Base-by-base conservation (phyloP, 2,329 filamentous ascomycete species). In the Penicillium sp. region DNA sequence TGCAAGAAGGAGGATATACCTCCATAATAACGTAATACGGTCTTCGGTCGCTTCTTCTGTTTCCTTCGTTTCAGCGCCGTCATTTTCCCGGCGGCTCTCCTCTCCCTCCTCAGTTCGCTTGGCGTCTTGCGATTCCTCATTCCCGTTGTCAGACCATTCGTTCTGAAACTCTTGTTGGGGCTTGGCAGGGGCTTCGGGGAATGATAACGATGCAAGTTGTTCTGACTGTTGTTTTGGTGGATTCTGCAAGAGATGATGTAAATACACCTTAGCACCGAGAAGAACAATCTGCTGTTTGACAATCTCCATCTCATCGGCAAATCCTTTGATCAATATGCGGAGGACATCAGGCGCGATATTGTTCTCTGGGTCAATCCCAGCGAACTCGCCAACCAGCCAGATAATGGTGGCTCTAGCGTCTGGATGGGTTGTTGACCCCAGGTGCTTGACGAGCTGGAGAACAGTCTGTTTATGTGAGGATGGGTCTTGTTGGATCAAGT, bases 311-410 rank as follows among this genome's bases (percentile, higher is more conserved):
- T 99, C 94, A 58, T 86, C 85, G 1, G 86, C 80, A 68, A 97
- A 99, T 18, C 87, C 88, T 70, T 91, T 93, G 42, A 91, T 82
- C 3, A 99, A 77, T 41, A 97, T 93, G 8, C 94, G 86, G 34
- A 97, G 77, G 7, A 97, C 91, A 67, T 99, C 94, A 0, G 93
- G 87, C 0, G 94, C 94, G 58, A 99, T 93, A 65, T 95, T 96
- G 69, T 94, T 87, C 56, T 92, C 87, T 10, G 87, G 83, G 53
- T 91, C 85, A 3, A 88, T 74, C 0, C 91, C 90, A 0, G 93
- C 86, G 65, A 95, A 97, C 72, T 99, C 94, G 44, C 94, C 94
- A 0, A 97, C 92, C 0, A 99, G 84, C 94, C 94, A 99, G 64
- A 99, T 89, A 60, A 99, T 97, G 47, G 90, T 96, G 3, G 94